A percentile compares a stretch with the other conserved stretches of the same genome.
phyloP scores from a whole-genome alignment of 2,329 filamentous ascomycete species.

The Pezicula carpinea region DNA sequence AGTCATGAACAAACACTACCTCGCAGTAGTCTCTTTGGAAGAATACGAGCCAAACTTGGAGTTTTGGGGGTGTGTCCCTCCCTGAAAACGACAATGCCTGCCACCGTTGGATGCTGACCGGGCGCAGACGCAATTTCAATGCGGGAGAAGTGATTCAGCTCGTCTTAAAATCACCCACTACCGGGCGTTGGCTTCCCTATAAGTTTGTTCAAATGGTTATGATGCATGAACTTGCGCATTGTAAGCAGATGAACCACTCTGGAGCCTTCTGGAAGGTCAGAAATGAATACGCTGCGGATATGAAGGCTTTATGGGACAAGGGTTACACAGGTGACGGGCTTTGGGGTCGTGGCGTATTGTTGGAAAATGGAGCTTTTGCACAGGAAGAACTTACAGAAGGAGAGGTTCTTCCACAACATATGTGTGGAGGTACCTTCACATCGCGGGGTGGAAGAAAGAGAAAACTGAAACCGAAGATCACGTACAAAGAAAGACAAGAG shows the following conservation, averaged over 20 bases:
- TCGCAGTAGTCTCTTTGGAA: slow-evolving; percentile 67
- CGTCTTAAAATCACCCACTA: slow-evolving; percentile 64
- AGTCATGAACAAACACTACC: slow-evolving; percentile 61
- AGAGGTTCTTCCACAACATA: slow-evolving; percentile 61
- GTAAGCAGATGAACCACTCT: slow-evolving; percentile 88
- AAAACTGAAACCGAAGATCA: slow-evolving; percentile 39
- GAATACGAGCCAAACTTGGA: slow-evolving; percentile 78
- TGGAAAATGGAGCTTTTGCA: slow-evolving; percentile 58
- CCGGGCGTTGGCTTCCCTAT: slow-evolving; percentile 72
- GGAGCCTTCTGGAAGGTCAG: slow-evolving; percentile 76
- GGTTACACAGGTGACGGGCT: slow-evolving; percentile 77
- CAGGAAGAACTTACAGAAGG: slow-evolving; percentile 44
- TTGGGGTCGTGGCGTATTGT: slow-evolving; percentile 68
- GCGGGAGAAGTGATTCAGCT: slow-evolving; percentile 83
- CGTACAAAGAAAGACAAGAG: slow-evolving; percentile 38
- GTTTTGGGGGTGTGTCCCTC: slow-evolving; percentile 48
- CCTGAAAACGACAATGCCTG: neutral
- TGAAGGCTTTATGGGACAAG: slow-evolving; percentile 65
- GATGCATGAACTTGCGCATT: slow-evolving; percentile 83
- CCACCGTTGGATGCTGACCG: slow-evolving; percentile 45
- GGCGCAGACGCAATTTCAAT: slow-evolving; percentile 72
- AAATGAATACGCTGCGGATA: slow-evolving; percentile 65
- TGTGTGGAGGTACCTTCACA: slow-evolving; percentile 78
- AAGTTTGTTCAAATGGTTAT: slow-evolving; percentile 89
- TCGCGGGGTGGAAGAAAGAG: slow-evolving; percentile 48